Base-by-base conservation (phyloP, 2,329 filamentous ascomycete species). In the Botrytis fabae region DNA sequence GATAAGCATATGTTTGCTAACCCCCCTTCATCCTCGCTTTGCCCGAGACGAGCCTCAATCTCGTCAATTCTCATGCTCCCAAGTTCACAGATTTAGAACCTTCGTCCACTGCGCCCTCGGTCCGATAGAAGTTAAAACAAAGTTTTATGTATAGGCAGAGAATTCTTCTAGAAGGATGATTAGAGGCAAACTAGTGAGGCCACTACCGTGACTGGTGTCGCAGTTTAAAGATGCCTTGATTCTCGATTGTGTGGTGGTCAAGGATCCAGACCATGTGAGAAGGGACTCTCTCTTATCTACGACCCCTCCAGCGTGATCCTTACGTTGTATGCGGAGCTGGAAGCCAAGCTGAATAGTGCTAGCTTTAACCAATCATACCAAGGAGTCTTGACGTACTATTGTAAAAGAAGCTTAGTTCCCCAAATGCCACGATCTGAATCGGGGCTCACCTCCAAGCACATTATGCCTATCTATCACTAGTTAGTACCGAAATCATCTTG, bases 21-120 rank as follows among this genome's bases (percentile, higher is more conserved):
- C 46, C 64, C 46, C 64, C 32, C 46, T 66, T 66, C 63, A 66
- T 66, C 32, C 63, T 66, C 64, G 46, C 44, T 40, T 40, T n/a
- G 22, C 46, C 32, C 8, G 14, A 51, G 32, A 66, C 46, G 46
- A 54, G 25, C 32, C 32, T 38, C 64, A 66, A 28, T n/a, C 8
- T 54, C 48, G 25, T n/a, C 48, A 54, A 54, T 54, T 54, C 25
- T 54, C 48, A 54, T 54, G n/a, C n/a, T 51, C 22, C 25, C 60
- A 18, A 62, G 40, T 62, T 40, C 60, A 35, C 22, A 40, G 38
- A 62, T 16, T n/a, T 61, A 8, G 25, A 38, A 62, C 60, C 25
- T 62, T 25, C 8, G 60, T 18, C 38, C 14, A n/a, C 46, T n/a
- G 32, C 22, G 22, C n/a, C 32, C 32, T 40, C 32, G 46, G 64